phyloP scores from a whole-genome alignment of 192 early-diverging fungal genomes.

The Haplosporangium gracile region DNA sequence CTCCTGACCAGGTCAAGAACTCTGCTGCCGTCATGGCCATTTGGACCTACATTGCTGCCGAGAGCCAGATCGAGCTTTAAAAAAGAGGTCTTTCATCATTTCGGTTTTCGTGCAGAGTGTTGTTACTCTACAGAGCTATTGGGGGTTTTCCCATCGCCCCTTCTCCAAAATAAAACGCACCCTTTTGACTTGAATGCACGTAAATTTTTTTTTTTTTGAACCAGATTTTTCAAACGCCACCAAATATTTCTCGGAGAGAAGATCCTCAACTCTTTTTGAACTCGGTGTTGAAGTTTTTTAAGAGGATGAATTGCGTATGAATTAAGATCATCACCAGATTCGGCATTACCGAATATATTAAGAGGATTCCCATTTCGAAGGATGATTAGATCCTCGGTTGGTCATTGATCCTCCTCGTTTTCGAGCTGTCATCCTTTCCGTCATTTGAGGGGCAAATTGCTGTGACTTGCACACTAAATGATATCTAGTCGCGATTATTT shows the following conservation, averaged over 20 bases:
- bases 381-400: not conserved
- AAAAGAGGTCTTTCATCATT: not conserved
- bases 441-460: no score
- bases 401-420: not conserved
- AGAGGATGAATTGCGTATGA: not conserved
- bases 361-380: not conserved
- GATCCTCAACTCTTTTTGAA: no score
- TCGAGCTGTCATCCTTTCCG: no score
- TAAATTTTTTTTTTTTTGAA: no score
- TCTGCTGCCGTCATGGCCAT: slow-evolving; percentile 70
- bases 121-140: not conserved
- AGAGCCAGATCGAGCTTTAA: slow-evolving; percentile 53
- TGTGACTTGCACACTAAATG: no score
- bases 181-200: no score
- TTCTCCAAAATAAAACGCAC: no score
- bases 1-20: slow-evolving; percentile 65
- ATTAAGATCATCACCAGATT: not conserved
- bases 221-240: not conserved
- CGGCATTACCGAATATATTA: not conserved
- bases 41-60: slow-evolving; percentile 70
- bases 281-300: no score
- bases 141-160: no score
- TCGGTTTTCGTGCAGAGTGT: not conserved
- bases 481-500: no score
- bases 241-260: not conserved